Evolutionary conservation across 331 rosid species (phyloP).

Genomic region (Pyracantha coccinea): DNA sequence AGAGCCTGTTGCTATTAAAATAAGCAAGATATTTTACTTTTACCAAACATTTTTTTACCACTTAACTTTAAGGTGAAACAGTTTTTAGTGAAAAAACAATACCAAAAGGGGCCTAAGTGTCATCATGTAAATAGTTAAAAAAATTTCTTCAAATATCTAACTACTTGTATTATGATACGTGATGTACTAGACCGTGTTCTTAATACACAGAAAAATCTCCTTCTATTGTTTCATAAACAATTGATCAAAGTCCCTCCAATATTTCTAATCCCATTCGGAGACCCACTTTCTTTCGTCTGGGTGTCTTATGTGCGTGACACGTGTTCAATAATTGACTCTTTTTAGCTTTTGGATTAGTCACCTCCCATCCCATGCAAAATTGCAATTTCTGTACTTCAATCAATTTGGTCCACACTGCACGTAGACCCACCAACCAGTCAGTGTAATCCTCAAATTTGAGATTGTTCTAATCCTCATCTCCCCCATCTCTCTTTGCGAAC

Average conservation of each 20-base stretch:
- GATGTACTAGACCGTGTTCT: accelerated
- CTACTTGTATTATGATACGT: too few species aligned
- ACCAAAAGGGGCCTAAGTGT: too few species aligned
- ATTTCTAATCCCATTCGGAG: not conserved
- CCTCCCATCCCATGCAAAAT: not conserved
- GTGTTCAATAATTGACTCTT: not conserved
- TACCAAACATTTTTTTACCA: too few species aligned
- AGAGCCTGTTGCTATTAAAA: too few species aligned
- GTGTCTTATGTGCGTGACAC: conserved; percentile 14
- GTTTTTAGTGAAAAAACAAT: too few species aligned
- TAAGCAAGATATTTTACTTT: too few species aligned
- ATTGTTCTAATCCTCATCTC: not conserved
- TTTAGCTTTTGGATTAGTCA: not conserved
- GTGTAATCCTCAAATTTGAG: not conserved
- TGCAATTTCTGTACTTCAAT: not conserved
- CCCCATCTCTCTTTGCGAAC: not conserved
- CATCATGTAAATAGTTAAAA: too few species aligned
- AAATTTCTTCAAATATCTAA: too few species aligned
- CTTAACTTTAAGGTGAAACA: too few species aligned
- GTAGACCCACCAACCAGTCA: not conserved
- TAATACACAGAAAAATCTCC: too few species aligned
- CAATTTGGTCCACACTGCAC: not conserved
- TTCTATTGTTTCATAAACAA: not conserved
- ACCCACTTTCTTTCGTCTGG: not conserved
- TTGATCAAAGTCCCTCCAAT: not conserved